Evolutionary conservation across 2,329 filamentous ascomycete species (phyloP).

Genomic region (Colletotrichum brevisporum): DNA sequence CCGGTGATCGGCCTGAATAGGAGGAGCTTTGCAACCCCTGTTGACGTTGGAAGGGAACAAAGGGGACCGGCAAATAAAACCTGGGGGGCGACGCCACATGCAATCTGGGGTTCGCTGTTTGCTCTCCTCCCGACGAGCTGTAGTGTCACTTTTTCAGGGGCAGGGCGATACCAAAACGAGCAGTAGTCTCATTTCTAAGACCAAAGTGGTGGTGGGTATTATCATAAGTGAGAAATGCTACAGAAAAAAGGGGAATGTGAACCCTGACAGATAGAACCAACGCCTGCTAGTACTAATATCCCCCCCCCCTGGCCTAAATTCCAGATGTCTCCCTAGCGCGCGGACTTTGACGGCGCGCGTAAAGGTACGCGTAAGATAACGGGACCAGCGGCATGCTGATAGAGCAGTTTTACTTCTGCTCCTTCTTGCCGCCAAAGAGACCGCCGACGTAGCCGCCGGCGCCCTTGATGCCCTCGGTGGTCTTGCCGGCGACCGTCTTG

Average conservation of each 20-base stretch:
- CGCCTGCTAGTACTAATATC: conserved; percentile 6
- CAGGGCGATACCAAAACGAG: neutral
- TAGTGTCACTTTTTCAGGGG: neutral
- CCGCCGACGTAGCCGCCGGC: conserved; percentile 51
- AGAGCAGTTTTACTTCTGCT: conserved; percentile 36
- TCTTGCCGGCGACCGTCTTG: conserved; percentile 48
- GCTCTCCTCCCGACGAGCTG: neutral
- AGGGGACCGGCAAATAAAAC: conserved; percentile 1
- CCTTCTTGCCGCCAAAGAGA: conserved; percentile 49
- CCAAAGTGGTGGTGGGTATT: conserved; percentile 28
- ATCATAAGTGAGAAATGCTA: conserved; percentile 8
- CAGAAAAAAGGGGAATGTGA: neutral
- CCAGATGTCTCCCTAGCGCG: too few species aligned
- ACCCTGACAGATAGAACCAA: conserved; percentile 10
- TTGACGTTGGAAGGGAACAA: neutral
- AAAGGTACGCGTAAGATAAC: neutral
- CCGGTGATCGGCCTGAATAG: neutral
- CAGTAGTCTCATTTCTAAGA: neutral
- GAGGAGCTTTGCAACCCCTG: too few species aligned
- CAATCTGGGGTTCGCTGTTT: conserved; percentile 7
- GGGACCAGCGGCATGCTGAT: too few species aligned
- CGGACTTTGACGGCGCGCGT: neutral
- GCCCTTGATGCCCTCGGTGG: conserved; percentile 48
- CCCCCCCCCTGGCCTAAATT: neutral
- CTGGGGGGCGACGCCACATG: neutral